Conservation (phyloP, 306 rosid genomes). For the Cucumis melo region DNA sequence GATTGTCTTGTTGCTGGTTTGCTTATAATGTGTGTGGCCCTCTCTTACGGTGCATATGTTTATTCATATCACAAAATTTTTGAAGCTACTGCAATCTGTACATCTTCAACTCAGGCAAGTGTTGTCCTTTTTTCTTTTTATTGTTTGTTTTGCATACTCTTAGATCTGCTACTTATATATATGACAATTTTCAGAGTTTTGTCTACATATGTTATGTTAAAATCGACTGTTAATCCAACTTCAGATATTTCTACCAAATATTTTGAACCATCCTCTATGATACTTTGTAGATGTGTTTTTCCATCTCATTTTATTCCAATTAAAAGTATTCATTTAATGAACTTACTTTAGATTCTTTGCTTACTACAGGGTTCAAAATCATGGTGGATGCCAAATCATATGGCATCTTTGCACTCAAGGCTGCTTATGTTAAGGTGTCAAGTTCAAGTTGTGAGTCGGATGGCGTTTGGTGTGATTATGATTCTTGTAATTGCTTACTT, state of each 20-base stretch:
- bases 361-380: constrained; percentile 37
- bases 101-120: constrained; percentile 53
- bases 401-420: constrained; percentile 32
- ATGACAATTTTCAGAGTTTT: too few species aligned
- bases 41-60: constrained; percentile 53
- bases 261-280: background rate
- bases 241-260: background rate
- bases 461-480: constrained; percentile 49
- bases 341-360: background rate
- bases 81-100: constrained; percentile 59
- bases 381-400: constrained; percentile 61
- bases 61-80: constrained; percentile 44
- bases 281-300: background rate
- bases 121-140: background rate
- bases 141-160: background rate
- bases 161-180: background rate
- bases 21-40: constrained; percentile 49
- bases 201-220: background rate
- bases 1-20: constrained; percentile 83
- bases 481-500: constrained; percentile 36
- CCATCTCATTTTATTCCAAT: background rate
- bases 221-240: background rate
- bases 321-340: background rate
- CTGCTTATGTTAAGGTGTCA: constrained; percentile 38
- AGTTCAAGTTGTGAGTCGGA: constrained; percentile 45